Conservation (phyloP, 2,329 filamentous ascomycete species). For the Fusarium sp. region DNA sequence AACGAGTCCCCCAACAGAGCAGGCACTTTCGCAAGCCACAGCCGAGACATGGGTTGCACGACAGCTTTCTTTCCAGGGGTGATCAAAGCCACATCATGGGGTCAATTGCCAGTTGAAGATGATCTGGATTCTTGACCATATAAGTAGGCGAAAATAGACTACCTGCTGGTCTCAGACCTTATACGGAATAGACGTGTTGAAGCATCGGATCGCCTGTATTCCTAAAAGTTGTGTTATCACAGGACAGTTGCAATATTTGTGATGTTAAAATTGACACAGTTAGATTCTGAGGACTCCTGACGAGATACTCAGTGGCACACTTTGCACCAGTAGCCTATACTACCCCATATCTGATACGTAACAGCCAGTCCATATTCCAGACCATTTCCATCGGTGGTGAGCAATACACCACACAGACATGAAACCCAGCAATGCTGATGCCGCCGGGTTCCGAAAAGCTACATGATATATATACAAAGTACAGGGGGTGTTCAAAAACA, state of each 20-base stretch:
- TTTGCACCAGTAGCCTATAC: slow-evolving; percentile 10
- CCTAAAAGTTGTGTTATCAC: not conserved
- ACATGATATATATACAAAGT: slow-evolving; percentile 8
- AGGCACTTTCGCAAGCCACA: slow-evolving; percentile 7
- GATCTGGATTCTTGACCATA: no score
- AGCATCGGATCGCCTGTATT: not conserved
- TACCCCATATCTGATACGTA: slow-evolving; percentile 1
- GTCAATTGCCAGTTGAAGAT: not conserved
- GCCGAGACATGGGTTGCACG: not conserved
- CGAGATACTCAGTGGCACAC: slow-evolving; percentile 12
- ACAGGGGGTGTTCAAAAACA: slow-evolving; percentile 29
- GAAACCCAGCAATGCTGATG: slow-evolving; percentile 5
- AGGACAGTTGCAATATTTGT: not conserved
- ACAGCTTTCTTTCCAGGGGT: not conserved
- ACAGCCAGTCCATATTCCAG: slow-evolving; percentile 13
- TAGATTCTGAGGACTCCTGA: slow-evolving; percentile 15
- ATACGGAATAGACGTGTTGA: no score
- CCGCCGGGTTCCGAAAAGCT: slow-evolving; percentile 1
- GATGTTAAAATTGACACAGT: not conserved
- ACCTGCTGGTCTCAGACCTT: no score
- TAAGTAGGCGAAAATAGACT: no score
- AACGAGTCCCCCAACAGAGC: not conserved
- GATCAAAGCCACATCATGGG: not conserved
- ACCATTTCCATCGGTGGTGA: not conserved
- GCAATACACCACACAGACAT: slow-evolving; percentile 1